These are phyloP conservation scores for Eucalyptus victrix DNA, from an alignment of 345 rosid species.

Conservation along the genomic window DNA sequence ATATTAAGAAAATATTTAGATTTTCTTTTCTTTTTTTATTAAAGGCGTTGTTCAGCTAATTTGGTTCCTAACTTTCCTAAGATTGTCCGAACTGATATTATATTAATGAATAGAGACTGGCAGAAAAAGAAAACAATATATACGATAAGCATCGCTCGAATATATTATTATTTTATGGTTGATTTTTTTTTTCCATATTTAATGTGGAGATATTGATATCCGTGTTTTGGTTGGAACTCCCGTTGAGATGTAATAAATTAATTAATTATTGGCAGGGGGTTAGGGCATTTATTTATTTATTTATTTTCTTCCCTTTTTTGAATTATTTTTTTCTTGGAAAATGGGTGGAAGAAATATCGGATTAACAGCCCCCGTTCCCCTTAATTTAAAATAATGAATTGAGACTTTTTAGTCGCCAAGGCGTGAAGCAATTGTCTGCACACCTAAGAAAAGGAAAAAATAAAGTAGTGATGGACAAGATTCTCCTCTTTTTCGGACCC, in stretches of 20 bases:
- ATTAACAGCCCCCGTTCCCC: background rate
- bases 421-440: background rate
- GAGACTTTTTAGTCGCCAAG: background rate
- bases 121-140: background rate
- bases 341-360: background rate
- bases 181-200: background rate
- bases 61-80: constrained; percentile 2
- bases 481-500: background rate
- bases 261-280: background rate
- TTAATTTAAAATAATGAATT: background rate
- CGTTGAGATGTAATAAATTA: background rate
- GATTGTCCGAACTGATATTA: background rate
- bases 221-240: background rate
- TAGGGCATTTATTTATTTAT: background rate
- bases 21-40: background rate
- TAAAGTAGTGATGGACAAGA: background rate
- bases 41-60: background rate
- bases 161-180: background rate
- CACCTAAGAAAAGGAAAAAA: background rate
- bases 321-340: background rate
- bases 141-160: background rate
- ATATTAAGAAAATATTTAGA: background rate
- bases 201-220: background rate
- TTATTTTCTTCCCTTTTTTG: background rate
- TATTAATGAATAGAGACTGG: background rate